These are phyloP conservation scores for Colletotrichum coccodes DNA, from an alignment of 2,329 filamentous ascomycete species.

Conservation along the genomic window DNA sequence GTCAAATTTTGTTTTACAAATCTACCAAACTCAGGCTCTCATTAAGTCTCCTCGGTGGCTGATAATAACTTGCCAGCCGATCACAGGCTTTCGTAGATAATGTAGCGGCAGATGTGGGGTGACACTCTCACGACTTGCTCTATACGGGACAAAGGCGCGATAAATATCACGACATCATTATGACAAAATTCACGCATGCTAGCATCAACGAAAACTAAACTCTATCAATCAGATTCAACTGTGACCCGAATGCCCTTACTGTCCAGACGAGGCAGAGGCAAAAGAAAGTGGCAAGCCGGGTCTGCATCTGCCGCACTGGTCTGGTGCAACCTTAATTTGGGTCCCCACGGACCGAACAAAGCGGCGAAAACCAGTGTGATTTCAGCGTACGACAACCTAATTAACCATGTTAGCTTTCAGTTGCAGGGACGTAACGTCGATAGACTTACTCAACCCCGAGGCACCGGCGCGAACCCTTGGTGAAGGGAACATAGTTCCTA, in stretches of 20 bases:
- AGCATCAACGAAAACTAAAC: background rate
- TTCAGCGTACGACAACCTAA: background rate
- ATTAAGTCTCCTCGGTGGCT: too few relatives aligned
- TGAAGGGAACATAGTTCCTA: constrained; percentile 5
- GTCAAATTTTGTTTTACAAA: too few relatives aligned
- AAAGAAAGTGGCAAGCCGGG: background rate
- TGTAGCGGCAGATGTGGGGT: too few relatives aligned
- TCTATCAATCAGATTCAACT: background rate
- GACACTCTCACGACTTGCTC: too few relatives aligned
- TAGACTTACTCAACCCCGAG: constrained; percentile 1
- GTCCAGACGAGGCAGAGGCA: background rate
- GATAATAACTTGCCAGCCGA: too few relatives aligned
- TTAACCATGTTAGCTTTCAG: background rate
- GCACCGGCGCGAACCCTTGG: background rate
- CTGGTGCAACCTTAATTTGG: background rate
- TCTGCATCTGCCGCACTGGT: background rate
- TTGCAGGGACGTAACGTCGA: background rate
- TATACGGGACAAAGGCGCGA: too few relatives aligned
- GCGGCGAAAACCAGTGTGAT: background rate
- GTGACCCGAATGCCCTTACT: background rate
- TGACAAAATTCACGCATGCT: background rate
- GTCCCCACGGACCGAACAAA: background rate
- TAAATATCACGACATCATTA: background rate
- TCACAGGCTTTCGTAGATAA: too few relatives aligned
- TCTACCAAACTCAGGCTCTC: too few relatives aligned